Evolutionary conservation across 306 rosid species (phyloP).

Genomic region (Acacia melanoxylon): DNA sequence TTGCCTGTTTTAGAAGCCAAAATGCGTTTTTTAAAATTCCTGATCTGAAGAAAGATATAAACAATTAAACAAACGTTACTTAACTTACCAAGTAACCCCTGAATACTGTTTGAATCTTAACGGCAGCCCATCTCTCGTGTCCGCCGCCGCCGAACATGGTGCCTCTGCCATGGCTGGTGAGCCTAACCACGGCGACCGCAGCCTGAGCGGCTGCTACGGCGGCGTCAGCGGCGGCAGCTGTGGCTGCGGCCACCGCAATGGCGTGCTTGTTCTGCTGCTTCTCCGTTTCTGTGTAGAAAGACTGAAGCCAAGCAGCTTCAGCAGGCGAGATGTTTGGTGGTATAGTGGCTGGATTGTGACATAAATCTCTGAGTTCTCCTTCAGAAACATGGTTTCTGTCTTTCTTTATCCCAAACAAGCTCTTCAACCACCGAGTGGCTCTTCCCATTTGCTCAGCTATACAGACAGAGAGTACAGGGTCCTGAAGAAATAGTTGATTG

Average conservation of each 20-base stretch:
- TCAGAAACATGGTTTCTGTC: slow-evolving; percentile 42
- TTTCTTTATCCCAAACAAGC: slow-evolving; percentile 65
- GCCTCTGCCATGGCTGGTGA: slow-evolving; percentile 77
- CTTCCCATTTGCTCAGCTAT: slow-evolving; percentile 55
- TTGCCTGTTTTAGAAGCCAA: slow-evolving; percentile 53
- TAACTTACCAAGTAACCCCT: slow-evolving; percentile 72
- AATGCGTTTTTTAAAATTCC: not conserved
- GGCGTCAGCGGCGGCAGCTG: slow-evolving; percentile 85
- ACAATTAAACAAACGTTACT: not conserved
- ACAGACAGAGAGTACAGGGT: slow-evolving; percentile 6
- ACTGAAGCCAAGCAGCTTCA: slow-evolving; percentile 81
- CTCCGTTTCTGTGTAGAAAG: slow-evolving; percentile 58
- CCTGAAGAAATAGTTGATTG: slow-evolving; percentile 27
- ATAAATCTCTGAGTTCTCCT: slow-evolving; percentile 36
- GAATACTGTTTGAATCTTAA: slow-evolving; percentile 71
- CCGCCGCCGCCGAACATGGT: slow-evolving; percentile 62
- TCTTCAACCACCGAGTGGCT: slow-evolving; percentile 75
- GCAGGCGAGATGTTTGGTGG: slow-evolving; percentile 79
- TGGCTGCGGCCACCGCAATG: slow-evolving; percentile 86
- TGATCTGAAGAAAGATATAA: not conserved
- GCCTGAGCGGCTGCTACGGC: slow-evolving; percentile 91
- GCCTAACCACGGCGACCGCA: slow-evolving; percentile 78
- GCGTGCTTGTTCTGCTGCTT: slow-evolving; percentile 86
- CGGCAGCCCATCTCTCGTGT: slow-evolving; percentile 68
- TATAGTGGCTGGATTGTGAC: slow-evolving; percentile 69